Evolutionary conservation across 148 eudicot species (phyloP), one percentile per base, ranked within the genome.

Genomic region (Vaccinium macrocarpon): DNA sequence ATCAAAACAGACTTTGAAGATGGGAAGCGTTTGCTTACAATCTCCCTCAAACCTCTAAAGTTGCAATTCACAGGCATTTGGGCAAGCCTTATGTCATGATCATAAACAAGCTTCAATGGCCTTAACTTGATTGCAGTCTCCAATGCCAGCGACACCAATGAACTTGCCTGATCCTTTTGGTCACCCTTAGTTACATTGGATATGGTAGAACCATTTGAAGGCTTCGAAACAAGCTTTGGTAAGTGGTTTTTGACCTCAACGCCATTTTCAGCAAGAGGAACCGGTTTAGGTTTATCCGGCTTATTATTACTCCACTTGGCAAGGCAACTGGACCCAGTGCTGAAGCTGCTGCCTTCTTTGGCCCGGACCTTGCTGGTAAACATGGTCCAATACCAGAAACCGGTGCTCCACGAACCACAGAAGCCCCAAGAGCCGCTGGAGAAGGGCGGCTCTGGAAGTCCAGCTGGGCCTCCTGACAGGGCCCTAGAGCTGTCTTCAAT

Each of bases 401-500:
- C 0, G 98, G 96, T 0, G 96, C 96, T 62, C 96, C 98, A 83
- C 95, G 91, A 25, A 95, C 93, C 19, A 95, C 99, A 83, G 96
- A 95, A 49, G 99, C 98, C 55, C 96, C 99, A 77, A 97, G 95
- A 76, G 98, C 96, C 6, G 97, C 98, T 0, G 99, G 95, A 0
- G 98, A 93, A 0, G 98, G 97, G 53, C 96, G 92, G 85, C 95
- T 94, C 83, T 92, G 97, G 32, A 92, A 93, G 76, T 95, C 98
- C 88, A 89, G 93, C 80, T 92, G 95, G 27, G 92, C 91, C 70
- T 92, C 97, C 73, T 86, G 91, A 3, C 93, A 89, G 8, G 91
- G 86, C 76, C 96, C 96, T 70, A 92, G 84, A 12, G 91, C 93
- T 19, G 84, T 72, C 57, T 91, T 80, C 79, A 97, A 86, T 79